Conservation (phyloP, 1,284 basidiomycete genomes). For the Apiotrichum sp. region DNA sequence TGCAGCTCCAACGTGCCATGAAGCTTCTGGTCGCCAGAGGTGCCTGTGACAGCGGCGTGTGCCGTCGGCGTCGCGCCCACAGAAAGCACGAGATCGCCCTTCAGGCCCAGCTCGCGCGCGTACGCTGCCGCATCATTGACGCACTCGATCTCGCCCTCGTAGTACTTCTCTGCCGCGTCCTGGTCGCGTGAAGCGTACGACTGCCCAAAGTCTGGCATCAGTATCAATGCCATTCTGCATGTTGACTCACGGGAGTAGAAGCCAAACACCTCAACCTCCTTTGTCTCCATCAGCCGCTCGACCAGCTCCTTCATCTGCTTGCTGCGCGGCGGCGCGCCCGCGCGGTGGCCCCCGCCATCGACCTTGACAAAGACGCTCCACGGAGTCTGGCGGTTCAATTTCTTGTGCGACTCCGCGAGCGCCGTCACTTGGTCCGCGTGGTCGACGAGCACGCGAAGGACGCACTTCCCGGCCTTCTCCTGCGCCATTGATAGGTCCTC, state of each 20-base stretch:
- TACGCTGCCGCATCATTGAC: slow-evolving; percentile 62
- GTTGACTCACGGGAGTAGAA: slow-evolving; percentile 63
- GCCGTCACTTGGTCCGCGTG: slow-evolving; percentile 64
- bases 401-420: slow-evolving; percentile 52
- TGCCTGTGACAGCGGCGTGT: slow-evolving; percentile 53
- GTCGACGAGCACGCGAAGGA: slow-evolving; percentile 66
- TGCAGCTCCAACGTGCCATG: slow-evolving; percentile 63
- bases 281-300: slow-evolving; percentile 47
- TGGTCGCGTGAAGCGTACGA: slow-evolving; percentile 66
- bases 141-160: slow-evolving; percentile 65
- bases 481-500: slow-evolving; percentile 61
- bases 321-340: slow-evolving; percentile 62
- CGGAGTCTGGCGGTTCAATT: slow-evolving; percentile 39
- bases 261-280: slow-evolving; percentile 59
- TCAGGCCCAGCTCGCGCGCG: slow-evolving; percentile 48
- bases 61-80: slow-evolving; percentile 80
- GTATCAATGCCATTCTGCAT: not conserved
- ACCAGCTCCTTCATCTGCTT: slow-evolving; percentile 57
- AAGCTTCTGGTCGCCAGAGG: slow-evolving; percentile 35
- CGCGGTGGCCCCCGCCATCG: slow-evolving; percentile 72
- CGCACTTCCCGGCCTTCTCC: slow-evolving; percentile 55
- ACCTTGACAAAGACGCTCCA: slow-evolving; percentile 79
- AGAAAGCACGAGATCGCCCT: slow-evolving; percentile 59
- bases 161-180: slow-evolving; percentile 58
- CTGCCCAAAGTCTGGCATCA: slow-evolving; percentile 47